Evolutionary conservation across 345 rosid species (phyloP).

Genomic region (Ceriops zippeliana): DNA sequence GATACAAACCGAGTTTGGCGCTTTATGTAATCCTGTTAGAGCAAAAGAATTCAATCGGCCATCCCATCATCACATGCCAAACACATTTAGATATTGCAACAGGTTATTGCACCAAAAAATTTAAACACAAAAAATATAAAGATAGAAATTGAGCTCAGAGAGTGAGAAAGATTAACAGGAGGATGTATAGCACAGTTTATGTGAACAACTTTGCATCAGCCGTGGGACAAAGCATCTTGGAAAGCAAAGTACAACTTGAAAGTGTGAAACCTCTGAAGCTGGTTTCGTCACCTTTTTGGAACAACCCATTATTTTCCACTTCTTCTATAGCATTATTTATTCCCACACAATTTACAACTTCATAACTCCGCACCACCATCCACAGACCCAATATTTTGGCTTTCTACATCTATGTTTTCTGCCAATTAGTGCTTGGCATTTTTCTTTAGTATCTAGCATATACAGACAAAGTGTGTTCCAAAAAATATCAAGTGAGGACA

Average conservation of each 20-base stretch:
- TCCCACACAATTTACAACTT: too few species aligned
- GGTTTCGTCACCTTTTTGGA: too few species aligned
- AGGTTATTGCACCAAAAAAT: slow-evolving; percentile 11
- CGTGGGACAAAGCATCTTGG: too few species aligned
- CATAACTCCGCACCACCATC: background rate
- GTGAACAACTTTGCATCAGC: background rate
- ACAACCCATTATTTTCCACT: too few species aligned
- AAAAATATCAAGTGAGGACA: background rate
- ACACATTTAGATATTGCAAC: background rate
- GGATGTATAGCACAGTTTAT: too few species aligned
- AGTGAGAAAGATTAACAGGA: background rate
- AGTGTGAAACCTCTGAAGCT: too few species aligned
- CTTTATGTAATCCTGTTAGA: slow-evolving; percentile 63
- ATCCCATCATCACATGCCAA: background rate
- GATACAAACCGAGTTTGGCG: slow-evolving; percentile 89
- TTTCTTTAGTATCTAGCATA: background rate
- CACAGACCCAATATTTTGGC: background rate
- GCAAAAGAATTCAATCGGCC: background rate
- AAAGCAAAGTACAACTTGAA: too few species aligned
- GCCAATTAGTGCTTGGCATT: too few species aligned
- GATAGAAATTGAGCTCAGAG: background rate
- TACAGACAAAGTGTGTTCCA: background rate
- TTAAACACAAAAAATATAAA: slow-evolving; percentile 2
- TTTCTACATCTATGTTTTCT: background rate
- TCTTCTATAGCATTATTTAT: too few species aligned